Base-by-base conservation (phyloP, 208 protist species). In the Leishmania guyanensis region DNA sequence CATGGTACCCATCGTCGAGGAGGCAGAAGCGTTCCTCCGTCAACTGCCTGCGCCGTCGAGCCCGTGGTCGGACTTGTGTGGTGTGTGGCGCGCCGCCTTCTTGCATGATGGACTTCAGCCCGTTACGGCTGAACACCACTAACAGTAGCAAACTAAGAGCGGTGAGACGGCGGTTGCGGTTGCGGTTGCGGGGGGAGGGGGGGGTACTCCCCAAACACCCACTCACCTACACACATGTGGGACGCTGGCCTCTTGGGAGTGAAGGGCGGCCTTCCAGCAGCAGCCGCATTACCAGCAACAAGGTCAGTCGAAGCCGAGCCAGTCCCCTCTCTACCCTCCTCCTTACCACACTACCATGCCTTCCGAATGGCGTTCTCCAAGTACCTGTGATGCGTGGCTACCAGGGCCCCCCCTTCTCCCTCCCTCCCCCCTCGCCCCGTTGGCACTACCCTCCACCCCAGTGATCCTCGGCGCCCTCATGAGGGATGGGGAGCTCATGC, bases 21-120 rank as follows among this genome's bases (percentile, higher is more conserved):
- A 97, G 69, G 91, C 83, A 2, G 90, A 92, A 54, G 20, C 50
- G 17, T 97, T 97, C 81, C 81, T 97, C 73, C 81, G 86, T 6
- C 73, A 81, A 39, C 58, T 95, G 84, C 93, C 93, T 2, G 90
- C 88, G 26, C 80, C 84, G 26, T 86, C 88, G 3, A 83, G 75
- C 46, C 87, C 91, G 20, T 94, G 91, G 91, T 22, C 48, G 0
- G 89, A 95, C 75, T 74, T 95, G 54, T 79, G 77, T 20, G 84
- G 84, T 9, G 78, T 95, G 20, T 97, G 91, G 91, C 90, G 91
- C 26, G 75, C 75, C 33, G 91, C 91, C 5, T 88, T 95, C 77
- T 60, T 92, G 1, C 36, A 22, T 20, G 83, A 81, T 51, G 86
- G 86, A 3, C 81, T 90, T 33, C 43, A 76, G 53, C 39, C 48